Evolutionary conservation across 192 early-diverging fungal species (phyloP).

Genomic region (Glomus cerebriforme): DNA sequence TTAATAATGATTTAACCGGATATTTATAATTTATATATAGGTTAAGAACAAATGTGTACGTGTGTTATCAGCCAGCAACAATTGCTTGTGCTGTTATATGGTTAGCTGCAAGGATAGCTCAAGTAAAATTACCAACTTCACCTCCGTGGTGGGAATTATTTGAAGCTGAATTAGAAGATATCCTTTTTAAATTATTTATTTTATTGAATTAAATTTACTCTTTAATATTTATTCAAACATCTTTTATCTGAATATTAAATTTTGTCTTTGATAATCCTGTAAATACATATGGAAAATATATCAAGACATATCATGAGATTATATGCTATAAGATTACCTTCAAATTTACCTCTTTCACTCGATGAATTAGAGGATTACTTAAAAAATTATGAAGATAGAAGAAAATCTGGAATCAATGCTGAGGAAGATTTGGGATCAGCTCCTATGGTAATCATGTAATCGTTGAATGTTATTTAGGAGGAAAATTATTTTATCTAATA

Average conservation of each 20-base stretch:
- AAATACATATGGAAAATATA: slow-evolving; percentile 51
- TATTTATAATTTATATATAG: slow-evolving; percentile 40
- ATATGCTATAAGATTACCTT: slow-evolving; percentile 52
- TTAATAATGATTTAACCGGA: background rate
- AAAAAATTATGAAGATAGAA: background rate
- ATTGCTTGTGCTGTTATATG: slow-evolving; percentile 89
- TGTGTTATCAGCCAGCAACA: slow-evolving; percentile 73
- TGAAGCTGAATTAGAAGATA: slow-evolving; percentile 72
- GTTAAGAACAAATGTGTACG: slow-evolving; percentile 70
- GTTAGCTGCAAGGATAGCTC: slow-evolving; percentile 70
- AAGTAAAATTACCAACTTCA: slow-evolving; percentile 64
- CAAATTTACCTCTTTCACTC: slow-evolving; percentile 58
- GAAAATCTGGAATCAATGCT: background rate
- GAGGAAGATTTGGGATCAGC: too few relatives aligned
- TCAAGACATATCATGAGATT: slow-evolving; percentile 63
- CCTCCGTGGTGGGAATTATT: slow-evolving; percentile 91
- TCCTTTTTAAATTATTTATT: slow-evolving; percentile 24
- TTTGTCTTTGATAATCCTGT: background rate
- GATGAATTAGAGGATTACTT: slow-evolving; percentile 54
- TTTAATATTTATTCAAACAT: slow-evolving; percentile 35
- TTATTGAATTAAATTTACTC: background rate
- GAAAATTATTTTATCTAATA: background rate
- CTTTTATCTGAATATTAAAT: slow-evolving; percentile 39
- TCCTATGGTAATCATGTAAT: background rate
- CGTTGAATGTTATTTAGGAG: background rate